Percentiles rank a stretch among this genome's conserved stretches.
Conservation (phyloP, 2,329 filamentous ascomycete species). For the Fusarium beomiforme region DNA sequence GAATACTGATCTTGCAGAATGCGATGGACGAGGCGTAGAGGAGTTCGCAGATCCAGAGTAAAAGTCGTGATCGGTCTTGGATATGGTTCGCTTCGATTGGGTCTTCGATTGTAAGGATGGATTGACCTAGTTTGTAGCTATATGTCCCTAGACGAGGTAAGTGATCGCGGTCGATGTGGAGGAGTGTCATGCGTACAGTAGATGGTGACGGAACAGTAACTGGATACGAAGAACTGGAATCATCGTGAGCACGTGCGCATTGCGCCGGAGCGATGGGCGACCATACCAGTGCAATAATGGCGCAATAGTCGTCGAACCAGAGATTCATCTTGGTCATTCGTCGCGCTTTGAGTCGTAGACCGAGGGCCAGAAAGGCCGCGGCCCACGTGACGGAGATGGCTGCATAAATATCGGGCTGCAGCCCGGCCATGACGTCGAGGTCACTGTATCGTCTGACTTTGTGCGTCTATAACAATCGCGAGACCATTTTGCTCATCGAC, state of each 20-base stretch:
- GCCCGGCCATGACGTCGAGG: slow-evolving; percentile 33
- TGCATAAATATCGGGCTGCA: slow-evolving; percentile 34
- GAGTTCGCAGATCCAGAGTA: slow-evolving; percentile 28
- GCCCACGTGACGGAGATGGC: slow-evolving; percentile 32
- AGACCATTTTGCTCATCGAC: not conserved
- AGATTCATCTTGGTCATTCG: slow-evolving; percentile 34
- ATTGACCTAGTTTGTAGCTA: slow-evolving; percentile 25
- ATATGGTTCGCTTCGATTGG: not conserved
- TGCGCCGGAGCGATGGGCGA: accelerated
- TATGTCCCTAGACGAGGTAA: slow-evolving; percentile 24
- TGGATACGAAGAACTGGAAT: slow-evolving; percentile 5
- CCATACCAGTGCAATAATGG: slow-evolving; percentile 29
- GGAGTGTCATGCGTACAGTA: slow-evolving; percentile 9
- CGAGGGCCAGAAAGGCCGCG: slow-evolving; percentile 22
- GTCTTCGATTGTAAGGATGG: not conserved
- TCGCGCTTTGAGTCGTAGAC: slow-evolving; percentile 31
- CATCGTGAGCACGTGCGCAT: not conserved
- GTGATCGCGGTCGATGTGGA: not conserved
- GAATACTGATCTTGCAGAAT: slow-evolving; percentile 42
- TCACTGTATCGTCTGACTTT: no score
- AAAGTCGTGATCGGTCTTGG: slow-evolving; percentile 13
- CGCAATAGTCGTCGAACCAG: slow-evolving; percentile 40
- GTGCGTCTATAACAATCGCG: not conserved
- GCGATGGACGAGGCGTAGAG: slow-evolving; percentile 43
- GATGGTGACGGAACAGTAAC: slow-evolving; percentile 16